Evolutionary conservation across 305 asterid genomes (phyloP).

Genomic region (Fraxinus greggii): DNA sequence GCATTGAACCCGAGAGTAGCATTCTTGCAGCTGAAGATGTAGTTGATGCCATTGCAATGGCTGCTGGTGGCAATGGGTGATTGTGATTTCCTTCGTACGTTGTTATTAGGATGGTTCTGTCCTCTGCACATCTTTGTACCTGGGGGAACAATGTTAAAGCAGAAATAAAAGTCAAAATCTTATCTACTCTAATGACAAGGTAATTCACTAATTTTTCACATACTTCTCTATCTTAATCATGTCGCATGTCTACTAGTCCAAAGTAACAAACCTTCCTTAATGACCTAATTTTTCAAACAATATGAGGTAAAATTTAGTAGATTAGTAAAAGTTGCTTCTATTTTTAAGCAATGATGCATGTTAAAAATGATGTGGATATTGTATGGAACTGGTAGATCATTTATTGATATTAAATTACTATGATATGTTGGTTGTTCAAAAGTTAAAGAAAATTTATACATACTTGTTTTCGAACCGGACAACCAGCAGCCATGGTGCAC

Average conservation of each 20-base stretch:
- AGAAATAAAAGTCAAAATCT: neutral
- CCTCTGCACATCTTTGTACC: conserved; percentile 97
- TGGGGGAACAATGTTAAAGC: conserved; percentile 4
- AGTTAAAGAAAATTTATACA: neutral
- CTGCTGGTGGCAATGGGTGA: conserved; percentile 92
- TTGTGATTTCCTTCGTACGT: conserved; percentile 94
- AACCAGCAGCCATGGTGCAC: conserved; percentile 94
- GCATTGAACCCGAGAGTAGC: conserved; percentile 90
- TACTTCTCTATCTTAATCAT: neutral
- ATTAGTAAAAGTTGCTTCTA: neutral
- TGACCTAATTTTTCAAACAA: neutral
- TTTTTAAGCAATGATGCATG: neutral
- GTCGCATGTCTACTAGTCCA: neutral
- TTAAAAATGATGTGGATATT: neutral
- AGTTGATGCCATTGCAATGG: conserved; percentile 89
- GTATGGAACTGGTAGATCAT: neutral
- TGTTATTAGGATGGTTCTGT: conserved; percentile 68
- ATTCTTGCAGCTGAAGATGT: conserved; percentile 85
- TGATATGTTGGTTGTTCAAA: neutral
- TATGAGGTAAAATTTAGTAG: neutral
- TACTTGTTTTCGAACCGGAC: conserved; percentile 97
- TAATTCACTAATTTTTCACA: neutral
- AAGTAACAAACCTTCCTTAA: neutral
- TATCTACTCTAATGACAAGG: neutral
- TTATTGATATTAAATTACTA: neutral